Conservation (phyloP, 2,329 filamentous ascomycete genomes). For the Hypoxylon sp. region DNA sequence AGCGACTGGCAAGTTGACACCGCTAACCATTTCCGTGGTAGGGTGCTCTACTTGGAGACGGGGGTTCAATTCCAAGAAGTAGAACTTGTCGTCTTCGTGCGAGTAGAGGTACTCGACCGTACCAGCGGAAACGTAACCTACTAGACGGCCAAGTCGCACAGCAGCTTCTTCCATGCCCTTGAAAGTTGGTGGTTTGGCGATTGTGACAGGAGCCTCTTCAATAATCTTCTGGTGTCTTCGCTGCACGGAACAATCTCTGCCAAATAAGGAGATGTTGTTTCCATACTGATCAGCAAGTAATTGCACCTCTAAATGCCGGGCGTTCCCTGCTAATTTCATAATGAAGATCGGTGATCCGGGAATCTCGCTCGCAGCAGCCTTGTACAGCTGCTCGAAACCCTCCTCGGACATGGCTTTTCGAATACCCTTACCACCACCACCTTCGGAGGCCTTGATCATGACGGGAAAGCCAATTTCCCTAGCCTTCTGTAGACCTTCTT, state of each 20-base stretch:
- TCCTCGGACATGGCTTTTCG: conserved; percentile 91
- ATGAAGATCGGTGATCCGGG: conserved; percentile 99
- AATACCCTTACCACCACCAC: conserved; percentile 99
- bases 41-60: conserved; percentile 99
- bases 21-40: conserved; percentile 98
- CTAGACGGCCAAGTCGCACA: conserved; percentile 91
- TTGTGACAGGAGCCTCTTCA: conserved; percentile 97
- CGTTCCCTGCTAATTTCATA: conserved; percentile 99
- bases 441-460: conserved; percentile 99
- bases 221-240: conserved; percentile 99
- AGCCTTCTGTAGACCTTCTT: conserved; percentile 91
- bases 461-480: conserved; percentile 96
- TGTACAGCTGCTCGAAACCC: conserved; percentile 89
- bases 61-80: conserved; percentile 98
- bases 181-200: conserved; percentile 91
- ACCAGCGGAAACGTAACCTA: conserved; percentile 98
- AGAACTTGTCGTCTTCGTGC: conserved; percentile 97
- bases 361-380: conserved; percentile 96
- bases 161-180: conserved; percentile 96
- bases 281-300: conserved; percentile 98
- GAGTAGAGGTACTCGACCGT: conserved; percentile 99
- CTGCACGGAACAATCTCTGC: conserved; percentile 98
- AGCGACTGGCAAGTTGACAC: conserved; percentile 95
- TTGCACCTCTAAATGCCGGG: conserved; percentile 96
- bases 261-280: conserved; percentile 99